Conservation (phyloP, 2,329 filamentous ascomycete genomes). For the Colletotrichum coccodes region DNA sequence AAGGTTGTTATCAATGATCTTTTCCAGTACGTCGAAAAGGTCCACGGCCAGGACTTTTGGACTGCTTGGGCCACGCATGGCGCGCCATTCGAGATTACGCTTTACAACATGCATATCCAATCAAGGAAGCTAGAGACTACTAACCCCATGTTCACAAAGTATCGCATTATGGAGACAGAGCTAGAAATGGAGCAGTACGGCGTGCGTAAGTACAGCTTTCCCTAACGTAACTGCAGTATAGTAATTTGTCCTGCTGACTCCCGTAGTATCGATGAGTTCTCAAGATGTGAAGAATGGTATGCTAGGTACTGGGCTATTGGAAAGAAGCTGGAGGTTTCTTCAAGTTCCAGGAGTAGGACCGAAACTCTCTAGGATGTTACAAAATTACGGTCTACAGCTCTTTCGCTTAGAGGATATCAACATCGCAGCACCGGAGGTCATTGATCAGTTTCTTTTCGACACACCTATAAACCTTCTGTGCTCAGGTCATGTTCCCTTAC, state of each 20-base stretch:
- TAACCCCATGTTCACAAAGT: constrained; percentile 11
- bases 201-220: background rate
- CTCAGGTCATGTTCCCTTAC: constrained; percentile 5
- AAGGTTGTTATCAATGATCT: constrained; percentile 7
- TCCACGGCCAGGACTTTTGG: constrained; percentile 15
- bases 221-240: too few species aligned
- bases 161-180: constrained; percentile 9
- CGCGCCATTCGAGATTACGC: constrained; percentile 16
- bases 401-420: background rate
- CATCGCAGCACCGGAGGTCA: constrained; percentile 4
- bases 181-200: constrained; percentile 18
- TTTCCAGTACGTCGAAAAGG: constrained; percentile 4
- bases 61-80: constrained; percentile 1
- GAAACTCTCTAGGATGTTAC: constrained; percentile 9
- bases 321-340: background rate
- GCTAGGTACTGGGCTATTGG: background rate
- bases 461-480: constrained; percentile 23
- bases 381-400: background rate
- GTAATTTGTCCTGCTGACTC: too few species aligned
- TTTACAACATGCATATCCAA: constrained; percentile 21
- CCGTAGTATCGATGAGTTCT: background rate
- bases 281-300: background rate
- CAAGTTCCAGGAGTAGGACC: background rate
- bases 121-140: constrained; percentile 18
- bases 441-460: constrained; percentile 13